Evolutionary conservation across 1,284 basidiomycete species (phyloP).

Genomic region (Fereydounia khargensis): DNA sequence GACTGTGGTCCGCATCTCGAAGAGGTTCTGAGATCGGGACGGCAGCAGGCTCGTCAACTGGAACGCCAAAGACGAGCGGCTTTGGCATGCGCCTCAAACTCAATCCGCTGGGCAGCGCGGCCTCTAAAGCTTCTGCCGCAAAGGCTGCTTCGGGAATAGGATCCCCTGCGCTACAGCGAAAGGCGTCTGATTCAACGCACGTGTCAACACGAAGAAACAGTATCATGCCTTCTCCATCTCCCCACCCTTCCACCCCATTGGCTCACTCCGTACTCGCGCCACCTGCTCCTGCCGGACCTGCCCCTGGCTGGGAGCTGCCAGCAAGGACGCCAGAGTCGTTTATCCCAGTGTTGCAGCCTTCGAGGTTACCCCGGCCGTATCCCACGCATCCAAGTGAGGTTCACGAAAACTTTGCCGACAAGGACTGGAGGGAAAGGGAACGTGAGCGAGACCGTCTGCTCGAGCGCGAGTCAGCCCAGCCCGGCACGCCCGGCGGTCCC

Average conservation of each 20-base stretch:
- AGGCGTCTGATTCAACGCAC: slow-evolving; percentile 16
- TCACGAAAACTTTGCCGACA: slow-evolving; percentile 46
- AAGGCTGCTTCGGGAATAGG: slow-evolving; percentile 1
- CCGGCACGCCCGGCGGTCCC: slow-evolving; percentile 26
- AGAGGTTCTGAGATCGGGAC: slow-evolving; percentile 12
- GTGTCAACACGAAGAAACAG: slow-evolving; percentile 30
- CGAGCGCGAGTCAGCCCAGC: slow-evolving; percentile 30
- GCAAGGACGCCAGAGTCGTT: slow-evolving; percentile 35
- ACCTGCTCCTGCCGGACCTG: slow-evolving; percentile 11
- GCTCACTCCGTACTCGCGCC: slow-evolving; percentile 1
- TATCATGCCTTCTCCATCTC: slow-evolving; percentile 27
- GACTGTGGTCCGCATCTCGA: slow-evolving; percentile 5
- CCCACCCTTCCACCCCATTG: slow-evolving; percentile 21
- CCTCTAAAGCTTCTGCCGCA: slow-evolving; percentile 1
- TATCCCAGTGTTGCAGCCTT: slow-evolving; percentile 32
- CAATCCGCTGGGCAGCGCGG: slow-evolving; percentile 8
- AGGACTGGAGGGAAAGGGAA: slow-evolving; percentile 51
- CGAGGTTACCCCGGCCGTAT: slow-evolving; percentile 30
- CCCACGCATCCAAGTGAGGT: slow-evolving; percentile 50
- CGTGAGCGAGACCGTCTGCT: slow-evolving; percentile 40
- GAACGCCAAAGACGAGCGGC: slow-evolving; percentile 13
- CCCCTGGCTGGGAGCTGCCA: slow-evolving; percentile 43
- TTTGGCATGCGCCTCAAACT: slow-evolving; percentile 42
- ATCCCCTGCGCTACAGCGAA: slow-evolving; percentile 19
- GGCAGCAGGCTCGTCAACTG: slow-evolving; percentile 1